Percentiles rank a stretch among this genome's conserved stretches.
Conservation (phyloP, 2,329 filamentous ascomycete genomes). For the Fusarium nurragi region DNA sequence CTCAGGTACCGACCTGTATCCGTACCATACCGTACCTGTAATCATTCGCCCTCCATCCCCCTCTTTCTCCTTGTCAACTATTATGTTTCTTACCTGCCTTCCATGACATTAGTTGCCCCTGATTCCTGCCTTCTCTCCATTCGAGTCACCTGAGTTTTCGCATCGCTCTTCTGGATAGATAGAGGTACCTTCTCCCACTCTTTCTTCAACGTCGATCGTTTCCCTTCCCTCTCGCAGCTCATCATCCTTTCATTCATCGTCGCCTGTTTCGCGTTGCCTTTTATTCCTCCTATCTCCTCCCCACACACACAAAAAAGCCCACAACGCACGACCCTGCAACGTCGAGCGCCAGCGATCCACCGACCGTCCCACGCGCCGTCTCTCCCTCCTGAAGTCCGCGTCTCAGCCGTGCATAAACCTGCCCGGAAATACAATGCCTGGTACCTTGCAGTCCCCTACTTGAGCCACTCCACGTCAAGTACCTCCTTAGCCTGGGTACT, state of each 20-base stretch:
- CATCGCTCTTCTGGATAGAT: constrained; percentile 7
- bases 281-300: constrained; percentile 9
- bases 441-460: constrained; percentile 33
- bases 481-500: constrained; percentile 32
- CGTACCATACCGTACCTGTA: constrained; percentile 2
- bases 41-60: constrained; percentile 5
- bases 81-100: constrained; percentile 11
- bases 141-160: not conserved
- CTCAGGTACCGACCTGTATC: constrained; percentile 27
- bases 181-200: not conserved
- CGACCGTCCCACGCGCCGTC: constrained; percentile 45
- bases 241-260: constrained; percentile 15
- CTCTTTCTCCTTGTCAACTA: not conserved
- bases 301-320: constrained; percentile 27
- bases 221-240: not conserved
- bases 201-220: constrained; percentile 21
- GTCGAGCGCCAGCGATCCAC: constrained; percentile 41
- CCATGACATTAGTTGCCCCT: constrained; percentile 26
- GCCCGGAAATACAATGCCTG: constrained; percentile 32
- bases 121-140: constrained; percentile 28
- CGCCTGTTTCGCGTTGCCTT: constrained; percentile 31
- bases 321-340: constrained; percentile 39
- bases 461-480: constrained; percentile 26
- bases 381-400: constrained; percentile 46
- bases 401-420: constrained; percentile 47